Percentiles rank a stretch among this genome's conserved stretches.
These are phyloP conservation scores for Aphanomyces cochlioides DNA, from an alignment of 352 stramenopile genomes.

Conservation along the genomic window DNA sequence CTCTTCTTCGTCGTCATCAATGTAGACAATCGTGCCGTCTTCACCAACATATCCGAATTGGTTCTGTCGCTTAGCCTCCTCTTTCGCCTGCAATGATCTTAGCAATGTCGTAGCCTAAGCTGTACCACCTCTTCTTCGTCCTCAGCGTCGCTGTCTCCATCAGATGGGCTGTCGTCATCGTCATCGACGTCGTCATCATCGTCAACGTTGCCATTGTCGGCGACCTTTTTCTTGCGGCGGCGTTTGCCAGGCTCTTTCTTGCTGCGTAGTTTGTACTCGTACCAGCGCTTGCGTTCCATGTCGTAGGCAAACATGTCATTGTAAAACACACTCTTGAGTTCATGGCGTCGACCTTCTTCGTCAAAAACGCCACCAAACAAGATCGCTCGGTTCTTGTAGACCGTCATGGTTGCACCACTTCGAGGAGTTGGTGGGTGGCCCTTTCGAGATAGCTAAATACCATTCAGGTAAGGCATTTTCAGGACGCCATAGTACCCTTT, in stretches of 20 bases:
- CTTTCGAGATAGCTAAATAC: constrained; percentile 67
- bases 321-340: constrained; percentile 92
- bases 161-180: constrained; percentile 39
- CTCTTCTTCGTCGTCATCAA: constrained; percentile 87
- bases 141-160: constrained; percentile 35
- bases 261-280: constrained; percentile 84
- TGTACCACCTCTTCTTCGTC: not conserved
- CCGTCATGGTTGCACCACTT: constrained; percentile 71
- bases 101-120: not conserved
- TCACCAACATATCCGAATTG: constrained; percentile 95
- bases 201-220: constrained; percentile 36
- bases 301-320: constrained; percentile 97
- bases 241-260: constrained; percentile 71
- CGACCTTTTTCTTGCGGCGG: constrained; percentile 61
- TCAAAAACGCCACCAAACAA: constrained; percentile 96
- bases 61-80: constrained; percentile 52
- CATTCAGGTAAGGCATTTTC: too few species aligned
- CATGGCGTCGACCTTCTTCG: constrained; percentile 79
- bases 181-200: constrained; percentile 44
- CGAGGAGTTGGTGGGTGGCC: constrained; percentile 77
- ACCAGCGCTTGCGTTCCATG: constrained; percentile 95
- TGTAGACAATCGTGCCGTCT: constrained; percentile 93
- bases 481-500: constrained; percentile 55
- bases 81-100: constrained; percentile 20
- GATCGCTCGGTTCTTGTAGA: constrained; percentile 94